Evolutionary conservation across 306 rosid species (phyloP), one percentile per base, ranked within the genome.

Genomic region (Sphenostylis stenocarpa): DNA sequence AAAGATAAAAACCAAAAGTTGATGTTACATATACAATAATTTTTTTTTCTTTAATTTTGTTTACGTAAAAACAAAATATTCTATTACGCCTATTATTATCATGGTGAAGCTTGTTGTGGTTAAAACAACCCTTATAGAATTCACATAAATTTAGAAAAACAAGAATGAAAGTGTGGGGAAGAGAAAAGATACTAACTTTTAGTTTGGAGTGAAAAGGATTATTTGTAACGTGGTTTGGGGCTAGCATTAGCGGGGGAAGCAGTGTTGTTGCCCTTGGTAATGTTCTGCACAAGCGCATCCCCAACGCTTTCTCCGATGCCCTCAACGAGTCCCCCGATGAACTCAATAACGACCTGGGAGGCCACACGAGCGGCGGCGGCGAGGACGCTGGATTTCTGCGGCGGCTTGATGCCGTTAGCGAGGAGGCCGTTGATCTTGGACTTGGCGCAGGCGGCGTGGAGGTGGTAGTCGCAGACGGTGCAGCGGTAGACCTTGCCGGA

Each of bases 231-330:
- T 5, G 82, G 77, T 24, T 20, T 78, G n/a, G 53, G 17, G 15
- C 0, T 7, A 33, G 63, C 34, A 21, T 20, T 65, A 5, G 52
- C 7, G 8, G 4, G 45, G 1, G 4, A 0, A 38, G 2, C 13
- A 21, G 44, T 41, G 41, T 71, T 41, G 41, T 71, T 77, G 73
- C 91, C 94, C 60, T 81, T 88, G 56, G 84, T 23, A 60, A 89
- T 77, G 65, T 86, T 80, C 28, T 95, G 93, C 41, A 84, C 89
- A 8, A 95, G 85, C 29, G 28, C 98, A 56, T 90, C 91, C 1
- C 97, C 98, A 14, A 95, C 78, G 12, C 90, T 85, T 76, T 95
- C 96, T 1, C 92, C 98, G 34, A 95, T 45, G 20, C 97, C 97
- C 81, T 92, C 97, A 14, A 92, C 75, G 5, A 95, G 47, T 0